Evolutionary conservation across 192 early-diverging fungal genomes (phyloP), one percentile per base, ranked within the genome.

Genomic region (Phlyctochytrium bullatum): DNA sequence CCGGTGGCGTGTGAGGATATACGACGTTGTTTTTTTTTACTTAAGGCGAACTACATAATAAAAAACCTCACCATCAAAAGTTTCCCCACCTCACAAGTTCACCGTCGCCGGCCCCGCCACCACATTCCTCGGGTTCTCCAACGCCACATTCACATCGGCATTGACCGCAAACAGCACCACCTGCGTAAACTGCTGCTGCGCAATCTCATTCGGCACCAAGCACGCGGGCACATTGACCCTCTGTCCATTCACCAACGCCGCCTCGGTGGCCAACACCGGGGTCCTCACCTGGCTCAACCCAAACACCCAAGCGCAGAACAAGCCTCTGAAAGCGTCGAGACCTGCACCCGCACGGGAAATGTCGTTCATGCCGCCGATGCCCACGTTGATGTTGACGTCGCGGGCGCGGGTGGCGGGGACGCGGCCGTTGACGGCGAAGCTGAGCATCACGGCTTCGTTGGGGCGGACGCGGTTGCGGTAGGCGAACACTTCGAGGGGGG

Each of bases 81-180:
- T n/a, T n/a, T n/a, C n/a, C n/a, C n/a, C n/a, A n/a, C n/a, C n/a
- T n/a, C n/a, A n/a, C n/a, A 72, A 35, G 35, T 57, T 23, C 54
- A 78, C 52, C 52, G 68, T 66, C 14, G 73, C 61, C 2, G 78
- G 78, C 3, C 78, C 78, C 17, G 78, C 78, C 66, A 80, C 64
- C 31, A 80, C 78, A 36, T 73, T 74, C 40, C 30, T 59, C 56
- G 78, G 76, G 58, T 75, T 65, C 16, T 63, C 69, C n/a, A 80
- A 25, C 4, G 72, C 54, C 2, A 80, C 73, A 47, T 73, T 69
- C 30, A 30, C 27, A 50, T 80, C 68, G 16, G 34, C 51, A 34
- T 80, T 66, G 2, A 75, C 76, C 52, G 75, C 36, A 34, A 80
- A 80, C 14, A 80, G 32, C 53, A 76, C 36, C 20, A 65, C 59